Percentiles rank a stretch among this genome's conserved stretches.
Conservation (phyloP, 306 rosid species). For the Adenanthera pavonina region DNA sequence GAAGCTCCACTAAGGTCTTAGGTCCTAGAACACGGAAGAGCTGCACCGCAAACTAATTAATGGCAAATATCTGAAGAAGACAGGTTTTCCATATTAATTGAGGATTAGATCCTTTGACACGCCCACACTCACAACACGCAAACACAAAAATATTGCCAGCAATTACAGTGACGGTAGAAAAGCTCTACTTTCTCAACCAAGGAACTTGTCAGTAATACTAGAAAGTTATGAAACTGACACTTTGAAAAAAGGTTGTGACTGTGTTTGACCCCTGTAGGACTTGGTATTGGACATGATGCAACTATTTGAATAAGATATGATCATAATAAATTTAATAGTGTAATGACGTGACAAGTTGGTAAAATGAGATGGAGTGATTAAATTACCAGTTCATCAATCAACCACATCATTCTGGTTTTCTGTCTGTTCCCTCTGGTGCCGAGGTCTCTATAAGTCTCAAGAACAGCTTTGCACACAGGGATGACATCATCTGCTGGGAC, state of each 20-base stretch:
- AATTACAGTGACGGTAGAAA: not conserved
- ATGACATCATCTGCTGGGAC: constrained; percentile 78
- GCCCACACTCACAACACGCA: no score
- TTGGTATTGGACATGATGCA: not conserved
- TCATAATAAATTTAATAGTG: not conserved
- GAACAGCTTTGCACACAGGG: constrained; percentile 77
- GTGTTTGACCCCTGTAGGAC: not conserved
- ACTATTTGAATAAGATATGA: not conserved
- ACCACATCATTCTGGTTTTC: constrained; percentile 96
- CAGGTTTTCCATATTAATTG: no score
- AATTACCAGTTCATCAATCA: constrained; percentile 90
- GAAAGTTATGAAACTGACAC: not conserved
- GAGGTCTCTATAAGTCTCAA: constrained; percentile 89
- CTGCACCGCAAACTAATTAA: no score
- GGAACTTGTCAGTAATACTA: not conserved
- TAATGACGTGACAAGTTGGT: not conserved
- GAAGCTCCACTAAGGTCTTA: no score
- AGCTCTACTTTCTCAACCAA: not conserved
- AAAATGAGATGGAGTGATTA: not conserved
- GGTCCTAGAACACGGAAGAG: no score
- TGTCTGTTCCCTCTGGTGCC: constrained; percentile 92
- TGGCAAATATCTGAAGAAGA: no score
- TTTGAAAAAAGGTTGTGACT: not conserved
- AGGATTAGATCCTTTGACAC: no score
- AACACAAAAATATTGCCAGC: no score